Conservation (phyloP, 2,329 filamentous ascomycete genomes). For the Verticillium klebahnii region DNA sequence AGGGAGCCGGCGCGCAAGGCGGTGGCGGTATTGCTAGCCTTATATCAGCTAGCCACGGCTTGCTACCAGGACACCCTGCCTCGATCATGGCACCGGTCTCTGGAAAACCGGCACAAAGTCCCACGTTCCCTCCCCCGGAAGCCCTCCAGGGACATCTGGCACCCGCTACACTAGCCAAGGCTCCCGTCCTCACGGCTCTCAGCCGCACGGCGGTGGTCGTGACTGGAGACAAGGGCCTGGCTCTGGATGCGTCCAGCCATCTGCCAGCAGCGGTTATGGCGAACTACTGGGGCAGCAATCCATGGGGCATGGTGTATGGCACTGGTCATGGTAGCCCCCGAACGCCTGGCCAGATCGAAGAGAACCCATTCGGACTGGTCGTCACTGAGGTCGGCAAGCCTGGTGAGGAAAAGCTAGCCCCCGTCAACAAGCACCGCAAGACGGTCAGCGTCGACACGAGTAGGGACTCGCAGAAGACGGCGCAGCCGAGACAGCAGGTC, state of each 20-base stretch:
- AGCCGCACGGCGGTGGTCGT: constrained; percentile 82
- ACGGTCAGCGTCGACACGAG: constrained; percentile 37
- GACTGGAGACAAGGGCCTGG: constrained; percentile 69
- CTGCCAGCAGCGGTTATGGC: constrained; percentile 85
- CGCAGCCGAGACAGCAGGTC: constrained; percentile 25
- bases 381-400: constrained; percentile 27
- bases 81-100: constrained; percentile 17
- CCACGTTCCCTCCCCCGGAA: constrained; percentile 20
- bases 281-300: constrained; percentile 87
- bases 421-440: constrained; percentile 31
- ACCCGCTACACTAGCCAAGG: constrained; percentile 75
- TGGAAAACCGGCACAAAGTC: neutral
- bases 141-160: constrained; percentile 58
- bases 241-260: constrained; percentile 59
- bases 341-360: constrained; percentile 18
- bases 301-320: constrained; percentile 53
- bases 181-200: constrained; percentile 78
- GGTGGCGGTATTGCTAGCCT: constrained; percentile 74
- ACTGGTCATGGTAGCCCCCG: constrained; percentile 14
- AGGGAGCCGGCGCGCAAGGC: constrained; percentile 32
- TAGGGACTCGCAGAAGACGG: constrained; percentile 19
- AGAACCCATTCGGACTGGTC: constrained; percentile 36
- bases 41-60: constrained; percentile 77
- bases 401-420: constrained; percentile 16
- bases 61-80: constrained; percentile 59